phyloP scores from a whole-genome alignment of 164 flowering plant genomes.

The Litsea cubeba region DNA sequence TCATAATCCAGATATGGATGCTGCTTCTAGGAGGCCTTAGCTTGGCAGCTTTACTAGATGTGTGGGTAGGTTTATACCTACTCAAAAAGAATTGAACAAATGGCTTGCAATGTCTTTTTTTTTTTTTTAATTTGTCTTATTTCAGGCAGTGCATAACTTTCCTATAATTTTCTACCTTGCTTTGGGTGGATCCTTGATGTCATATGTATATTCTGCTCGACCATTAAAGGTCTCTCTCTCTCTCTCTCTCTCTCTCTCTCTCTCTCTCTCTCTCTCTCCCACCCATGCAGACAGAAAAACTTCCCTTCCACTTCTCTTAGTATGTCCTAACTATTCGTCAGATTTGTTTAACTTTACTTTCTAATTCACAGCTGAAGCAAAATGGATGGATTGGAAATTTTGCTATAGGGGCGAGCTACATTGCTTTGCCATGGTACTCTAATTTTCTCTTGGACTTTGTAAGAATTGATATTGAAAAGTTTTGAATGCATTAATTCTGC shows the following conservation, averaged over 20 bases:
- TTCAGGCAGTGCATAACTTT: slow-evolving; percentile 82
- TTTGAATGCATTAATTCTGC: neutral
- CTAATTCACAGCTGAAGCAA: slow-evolving; percentile 72
- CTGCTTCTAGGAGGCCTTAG: slow-evolving; percentile 84
- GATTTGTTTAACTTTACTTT: neutral
- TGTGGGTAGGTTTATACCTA: slow-evolving; percentile 59
- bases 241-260: slow-evolving; percentile 4
- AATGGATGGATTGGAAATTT: slow-evolving; percentile 98
- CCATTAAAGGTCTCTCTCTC: slow-evolving; percentile 64
- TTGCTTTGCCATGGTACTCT: slow-evolving; percentile 84
- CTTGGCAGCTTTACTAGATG: slow-evolving; percentile 68
- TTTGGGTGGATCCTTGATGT: slow-evolving; percentile 82
- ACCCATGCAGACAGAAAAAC: neutral
- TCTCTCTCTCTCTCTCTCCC: neutral
- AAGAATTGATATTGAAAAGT: neutral
- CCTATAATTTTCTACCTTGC: slow-evolving; percentile 84
- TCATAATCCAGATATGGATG: slow-evolving; percentile 82
- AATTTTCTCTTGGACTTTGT: slow-evolving; percentile 2
- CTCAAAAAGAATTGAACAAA: neutral
- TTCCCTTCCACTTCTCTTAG: neutral
- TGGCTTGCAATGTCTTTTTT: neutral
- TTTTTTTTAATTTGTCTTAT: slow-evolving; percentile 10
- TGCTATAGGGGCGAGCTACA: slow-evolving; percentile 93
- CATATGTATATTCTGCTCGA: slow-evolving; percentile 93
- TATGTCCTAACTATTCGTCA: neutral